Evolutionary conservation across 2,329 filamentous ascomycete species (phyloP).

Genomic region (Aspergillus ruber): DNA sequence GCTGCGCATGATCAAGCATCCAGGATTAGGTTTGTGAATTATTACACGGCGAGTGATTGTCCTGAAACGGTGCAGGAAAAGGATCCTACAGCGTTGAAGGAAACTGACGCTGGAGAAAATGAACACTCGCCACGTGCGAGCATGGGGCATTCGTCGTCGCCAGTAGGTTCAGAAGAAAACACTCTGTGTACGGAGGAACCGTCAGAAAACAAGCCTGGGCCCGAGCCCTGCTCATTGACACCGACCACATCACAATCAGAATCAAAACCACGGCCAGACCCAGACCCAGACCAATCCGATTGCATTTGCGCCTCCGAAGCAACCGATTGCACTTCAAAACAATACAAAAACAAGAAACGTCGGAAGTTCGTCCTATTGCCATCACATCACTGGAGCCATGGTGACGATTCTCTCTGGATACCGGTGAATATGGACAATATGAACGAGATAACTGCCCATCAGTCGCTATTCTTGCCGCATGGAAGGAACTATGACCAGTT

Average conservation of each 20-base stretch:
- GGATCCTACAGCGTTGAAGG: no score
- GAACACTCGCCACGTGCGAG: constrained; percentile 15
- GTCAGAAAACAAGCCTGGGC: constrained; percentile 11
- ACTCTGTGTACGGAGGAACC: neutral
- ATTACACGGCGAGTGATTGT: constrained; percentile 67
- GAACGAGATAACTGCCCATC: constrained; percentile 8
- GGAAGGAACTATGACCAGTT: constrained; percentile 5
- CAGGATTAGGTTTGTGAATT: constrained; percentile 71
- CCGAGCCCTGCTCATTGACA: neutral
- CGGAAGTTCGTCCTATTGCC: constrained; percentile 75
- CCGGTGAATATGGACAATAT: constrained; percentile 7
- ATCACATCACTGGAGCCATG: constrained; percentile 48
- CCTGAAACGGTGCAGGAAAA: constrained; percentile 22
- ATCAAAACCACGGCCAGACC: neutral
- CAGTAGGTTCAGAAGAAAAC: neutral
- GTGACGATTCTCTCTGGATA: constrained; percentile 51
- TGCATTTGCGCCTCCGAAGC: constrained; percentile 5
- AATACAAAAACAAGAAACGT: constrained; percentile 41
- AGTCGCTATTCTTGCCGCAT: constrained; percentile 8
- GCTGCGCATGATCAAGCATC: constrained; percentile 50
- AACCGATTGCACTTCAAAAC: constrained; percentile 9
- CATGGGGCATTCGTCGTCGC: constrained; percentile 9
- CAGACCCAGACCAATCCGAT: constrained; percentile 1
- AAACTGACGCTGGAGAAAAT: neutral
- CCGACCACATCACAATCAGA: neutral